Base-by-base conservation (phyloP, 2,329 filamentous ascomycete genomes). In the Plenodomus biglobosus region DNA sequence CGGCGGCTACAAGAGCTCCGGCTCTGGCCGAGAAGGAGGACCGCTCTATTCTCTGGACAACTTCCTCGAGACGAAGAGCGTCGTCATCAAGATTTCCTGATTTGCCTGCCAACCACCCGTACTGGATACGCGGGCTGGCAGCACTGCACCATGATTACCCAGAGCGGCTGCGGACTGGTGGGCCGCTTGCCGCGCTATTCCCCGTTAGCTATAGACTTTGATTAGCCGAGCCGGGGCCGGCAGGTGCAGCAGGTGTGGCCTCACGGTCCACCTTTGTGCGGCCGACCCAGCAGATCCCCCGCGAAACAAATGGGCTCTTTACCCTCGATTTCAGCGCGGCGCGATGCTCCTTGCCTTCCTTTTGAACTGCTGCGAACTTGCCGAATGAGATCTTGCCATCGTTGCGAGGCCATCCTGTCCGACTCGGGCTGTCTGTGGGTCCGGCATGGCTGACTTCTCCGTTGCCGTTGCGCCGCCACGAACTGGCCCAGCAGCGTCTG, bases 1-100 rank as follows among this genome's bases (percentile, higher is more conserved):
- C 52, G 74, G 73, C 32, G 74, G 74, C 0, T 73, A 71, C 53
- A 75, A 75, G 46, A 60, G 61, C 1, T 65, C 58, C 19, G 72
- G 71, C 0, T 57, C 62, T 17, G 70, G 71, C 3, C 59, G 71
- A 22, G 71, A 74, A 47, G 64, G 69, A 1, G 61, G 64, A 50
- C 61, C 64, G 13, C 8, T 49, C 34, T 65, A 68, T 48, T 57
- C 61, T 2, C 37, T 71, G 40, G 54, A 66, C 52, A 69, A 69
- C 52, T 72, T 65, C 44, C 48, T 70, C 15, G 66, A 72, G 58
- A 68, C 59, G 16, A 71, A 71, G 61, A 56, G 54, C 4, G 64
- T 71, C 2, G 35, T 65, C 42, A 67, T 71, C 48, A 66, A 66
- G 55, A 47, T 69, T 17, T 50, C 47, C n/a, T n/a, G n/a, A n/a